Evolutionary conservation across 2,329 filamentous ascomycete genomes (phyloP).

Genomic region (Penicillium decumbens): DNA sequence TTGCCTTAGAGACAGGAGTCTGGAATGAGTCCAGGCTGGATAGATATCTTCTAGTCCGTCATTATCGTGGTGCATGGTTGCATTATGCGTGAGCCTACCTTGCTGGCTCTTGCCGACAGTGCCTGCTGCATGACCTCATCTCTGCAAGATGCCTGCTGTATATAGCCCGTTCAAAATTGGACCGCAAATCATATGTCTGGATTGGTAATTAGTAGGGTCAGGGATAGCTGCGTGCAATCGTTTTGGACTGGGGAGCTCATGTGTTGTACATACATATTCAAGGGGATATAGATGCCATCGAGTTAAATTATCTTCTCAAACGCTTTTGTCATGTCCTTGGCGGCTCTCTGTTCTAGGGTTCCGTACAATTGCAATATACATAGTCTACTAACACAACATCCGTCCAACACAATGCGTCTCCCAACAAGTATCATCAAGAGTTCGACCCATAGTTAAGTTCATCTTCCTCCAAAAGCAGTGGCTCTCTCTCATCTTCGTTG

Average conservation of each 20-base stretch:
- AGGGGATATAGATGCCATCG: background rate
- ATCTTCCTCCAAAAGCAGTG: slow-evolving; percentile 24
- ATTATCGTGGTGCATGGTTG: background rate
- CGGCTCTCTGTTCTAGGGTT: background rate
- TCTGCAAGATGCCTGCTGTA: background rate
- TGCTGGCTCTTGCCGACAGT: background rate
- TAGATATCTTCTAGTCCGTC: background rate
- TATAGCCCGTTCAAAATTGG: background rate
- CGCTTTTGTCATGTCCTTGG: background rate
- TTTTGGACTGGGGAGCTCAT: too few relatives aligned
- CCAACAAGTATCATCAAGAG: background rate
- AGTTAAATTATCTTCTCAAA: background rate
- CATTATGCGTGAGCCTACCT: background rate
- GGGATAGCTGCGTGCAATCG: background rate
- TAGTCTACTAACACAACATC: background rate
- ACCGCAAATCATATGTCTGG: background rate
- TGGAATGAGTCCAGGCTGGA: background rate
- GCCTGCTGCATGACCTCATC: background rate
- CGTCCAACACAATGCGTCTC: background rate
- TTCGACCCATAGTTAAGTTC: slow-evolving; percentile 13
- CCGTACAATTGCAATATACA: background rate
- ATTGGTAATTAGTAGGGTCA: background rate
- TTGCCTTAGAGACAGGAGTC: background rate
- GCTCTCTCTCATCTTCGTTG: slow-evolving; percentile 25
- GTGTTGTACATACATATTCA: background rate